Evolutionary conservation across 2,329 filamentous ascomycete species (phyloP), one percentile per base, ranked within the genome.

Genomic region (Emergomyces pasteurianus): DNA sequence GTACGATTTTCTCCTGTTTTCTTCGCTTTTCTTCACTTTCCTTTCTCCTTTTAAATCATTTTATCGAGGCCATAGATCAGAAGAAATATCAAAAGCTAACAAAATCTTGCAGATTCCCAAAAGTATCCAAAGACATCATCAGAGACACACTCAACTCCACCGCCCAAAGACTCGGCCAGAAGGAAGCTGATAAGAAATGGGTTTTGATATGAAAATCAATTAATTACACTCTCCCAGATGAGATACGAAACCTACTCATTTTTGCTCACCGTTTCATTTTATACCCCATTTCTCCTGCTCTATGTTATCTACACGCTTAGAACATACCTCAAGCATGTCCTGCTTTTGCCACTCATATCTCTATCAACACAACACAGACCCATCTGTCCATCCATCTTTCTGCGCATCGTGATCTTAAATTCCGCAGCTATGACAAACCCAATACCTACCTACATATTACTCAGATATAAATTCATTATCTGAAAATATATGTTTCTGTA

Each of bases 41-140:
- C 21, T 46, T 3, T 21, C 21, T 46, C 6, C 9, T 9, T 21
- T 7, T 18, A 21, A 18, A 9, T 43, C 7, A n/a, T n/a, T 43
- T n/a, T 21, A 10, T 36, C 34, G 43, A 10, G 21, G 21, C 14
- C 14, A 42, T 31, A 40, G 7, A 46, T 10, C n/a, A 21, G 16
- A 23, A 18, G 34, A 21, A n/a, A 38, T 16, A 38, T n/a, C 6
- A 31, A 34, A 53, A 43, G n/a, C 36, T 57, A 38, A 57, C 26
- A 2, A 57, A 26, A 57, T n/a, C 23, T 18, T 43, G 14, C 65
- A 83, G 81, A 66, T 90, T 92, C 65, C 83, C 86, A 0, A 86
- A 86, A 63, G 81, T 86, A 53, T 83, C 86, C 1, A 89, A 86
- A 67, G 83, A 84, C 23, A 82, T 85, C 28, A 84, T 95, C 66